Evolutionary conservation across 208 protist genomes (phyloP).

Genomic region (Trypanosoma platydactyli): DNA sequence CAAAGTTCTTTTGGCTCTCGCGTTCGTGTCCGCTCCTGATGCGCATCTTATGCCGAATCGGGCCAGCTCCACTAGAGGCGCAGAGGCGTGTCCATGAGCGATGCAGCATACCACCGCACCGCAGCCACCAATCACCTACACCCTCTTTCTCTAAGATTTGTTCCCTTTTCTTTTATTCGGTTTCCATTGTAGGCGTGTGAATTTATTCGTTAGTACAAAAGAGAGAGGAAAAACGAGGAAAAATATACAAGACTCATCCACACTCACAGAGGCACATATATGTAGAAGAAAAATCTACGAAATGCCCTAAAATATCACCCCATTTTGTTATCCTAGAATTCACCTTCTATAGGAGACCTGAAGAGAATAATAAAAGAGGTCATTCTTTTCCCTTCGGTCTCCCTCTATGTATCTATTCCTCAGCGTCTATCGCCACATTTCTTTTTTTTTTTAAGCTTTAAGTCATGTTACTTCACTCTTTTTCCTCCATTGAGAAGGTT

Average conservation of each 20-base stretch:
- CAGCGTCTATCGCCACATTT: background rate
- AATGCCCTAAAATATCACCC: too few relatives aligned
- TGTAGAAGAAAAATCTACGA: background rate
- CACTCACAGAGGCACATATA: background rate
- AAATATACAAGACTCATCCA: constrained; percentile 12
- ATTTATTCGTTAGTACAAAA: background rate
- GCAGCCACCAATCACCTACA: background rate
- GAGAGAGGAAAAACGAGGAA: background rate
- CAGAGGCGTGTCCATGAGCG: constrained; percentile 33
- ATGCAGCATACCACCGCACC: constrained; percentile 37
- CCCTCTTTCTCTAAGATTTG: too few relatives aligned
- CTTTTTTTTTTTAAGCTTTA: background rate
- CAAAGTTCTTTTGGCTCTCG: constrained; percentile 56
- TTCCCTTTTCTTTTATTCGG: too few relatives aligned
- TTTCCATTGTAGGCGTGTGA: background rate
- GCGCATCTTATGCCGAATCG: constrained; percentile 44
- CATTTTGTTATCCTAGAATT: too few relatives aligned
- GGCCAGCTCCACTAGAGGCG: constrained; percentile 18
- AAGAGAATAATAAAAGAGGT: background rate
- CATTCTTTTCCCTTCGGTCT: background rate
- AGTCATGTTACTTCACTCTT: constrained; percentile 1
- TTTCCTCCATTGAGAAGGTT: too few relatives aligned
- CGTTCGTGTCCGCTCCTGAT: constrained; percentile 64
- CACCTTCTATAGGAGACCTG: too few relatives aligned
- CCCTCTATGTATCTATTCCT: constrained; percentile 2